phyloP scores from a whole-genome alignment of 768 basidiomycete species.

The Mycena chlorophos region DNA sequence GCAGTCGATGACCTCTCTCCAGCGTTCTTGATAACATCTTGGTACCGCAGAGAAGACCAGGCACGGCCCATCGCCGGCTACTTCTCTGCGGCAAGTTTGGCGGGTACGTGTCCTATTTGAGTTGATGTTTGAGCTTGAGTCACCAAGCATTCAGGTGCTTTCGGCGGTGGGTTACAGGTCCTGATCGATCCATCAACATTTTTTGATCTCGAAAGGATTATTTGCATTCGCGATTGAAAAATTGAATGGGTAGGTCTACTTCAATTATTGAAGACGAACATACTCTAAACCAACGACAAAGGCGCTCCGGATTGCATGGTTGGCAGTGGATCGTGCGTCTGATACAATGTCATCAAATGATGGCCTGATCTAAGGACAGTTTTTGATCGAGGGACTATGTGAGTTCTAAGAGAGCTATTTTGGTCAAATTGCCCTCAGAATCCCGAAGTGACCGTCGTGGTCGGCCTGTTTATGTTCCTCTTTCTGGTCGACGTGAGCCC shows the following conservation, averaged over 20 bases:
- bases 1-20: background rate
- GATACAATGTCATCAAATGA: background rate
- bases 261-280: background rate
- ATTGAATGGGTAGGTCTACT: slow-evolving; percentile 33
- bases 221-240: slow-evolving; percentile 41
- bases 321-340: slow-evolving; percentile 41
- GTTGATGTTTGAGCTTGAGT: too few relatives aligned
- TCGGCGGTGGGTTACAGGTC: too few relatives aligned
- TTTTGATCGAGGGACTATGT: slow-evolving; percentile 40
- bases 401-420: background rate
- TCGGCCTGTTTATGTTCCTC: slow-evolving; percentile 39
- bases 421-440: background rate
- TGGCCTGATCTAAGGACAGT: slow-evolving; percentile 22
- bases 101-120: slow-evolving; percentile 40
- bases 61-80: slow-evolving; percentile 55
- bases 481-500: slow-evolving; percentile 38
- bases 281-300: too few relatives aligned
- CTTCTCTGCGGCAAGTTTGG: slow-evolving; percentile 55
- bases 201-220: too few relatives aligned
- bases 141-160: too few relatives aligned
- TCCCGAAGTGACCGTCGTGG: slow-evolving; percentile 33
- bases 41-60: slow-evolving; percentile 54
- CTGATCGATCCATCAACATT: too few relatives aligned
- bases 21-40: slow-evolving; percentile 50
- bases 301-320: slow-evolving; percentile 31